A percentile compares a stretch with the other conserved stretches of the same genome.
These are phyloP conservation scores for Pythium phragmiticola DNA, from an alignment of 352 stramenopile species.

Conservation along the genomic window DNA sequence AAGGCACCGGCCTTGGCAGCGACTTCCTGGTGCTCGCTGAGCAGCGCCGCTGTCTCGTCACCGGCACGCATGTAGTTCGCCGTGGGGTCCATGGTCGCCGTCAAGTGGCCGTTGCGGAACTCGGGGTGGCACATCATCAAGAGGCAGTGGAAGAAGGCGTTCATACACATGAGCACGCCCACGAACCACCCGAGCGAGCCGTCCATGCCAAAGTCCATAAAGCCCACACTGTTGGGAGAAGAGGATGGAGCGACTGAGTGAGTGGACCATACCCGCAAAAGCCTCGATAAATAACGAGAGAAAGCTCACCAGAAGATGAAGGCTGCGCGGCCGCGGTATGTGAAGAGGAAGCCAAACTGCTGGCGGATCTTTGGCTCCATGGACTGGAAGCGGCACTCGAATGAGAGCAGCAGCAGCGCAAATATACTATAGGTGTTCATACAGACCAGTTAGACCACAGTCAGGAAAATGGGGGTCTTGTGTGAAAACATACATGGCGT, in stretches of 20 bases:
- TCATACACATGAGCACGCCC: constrained; percentile 75
- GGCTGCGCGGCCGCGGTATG: constrained; percentile 76
- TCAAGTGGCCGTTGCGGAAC: constrained; percentile 72
- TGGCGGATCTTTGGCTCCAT: constrained; percentile 86
- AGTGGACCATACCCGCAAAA: no score
- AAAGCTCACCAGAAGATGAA: constrained; percentile 77
- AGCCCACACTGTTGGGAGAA: constrained; percentile 51
- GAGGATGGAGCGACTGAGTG: no score
- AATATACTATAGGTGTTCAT: constrained; percentile 53
- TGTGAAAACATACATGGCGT: constrained; percentile 64
- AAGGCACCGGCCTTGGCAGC: constrained; percentile 62
- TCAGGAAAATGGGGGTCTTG: not conserved
- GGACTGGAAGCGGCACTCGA: constrained; percentile 86
- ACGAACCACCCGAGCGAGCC: constrained; percentile 68
- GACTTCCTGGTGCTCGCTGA: constrained; percentile 62
- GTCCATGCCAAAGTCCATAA: constrained; percentile 89
- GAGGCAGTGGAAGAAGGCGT: constrained; percentile 70
- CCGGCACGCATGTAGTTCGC: constrained; percentile 57
- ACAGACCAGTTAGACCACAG: not conserved
- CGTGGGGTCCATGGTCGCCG: constrained; percentile 77
- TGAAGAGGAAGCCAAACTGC: constrained; percentile 88
- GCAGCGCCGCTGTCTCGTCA: constrained; percentile 64
- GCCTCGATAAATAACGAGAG: not conserved
- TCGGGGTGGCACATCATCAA: constrained; percentile 87
- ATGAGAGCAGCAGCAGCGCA: constrained; percentile 75